Base-by-base conservation (phyloP, 805 yeast genomes). In the Lachancea mirantina region DNA sequence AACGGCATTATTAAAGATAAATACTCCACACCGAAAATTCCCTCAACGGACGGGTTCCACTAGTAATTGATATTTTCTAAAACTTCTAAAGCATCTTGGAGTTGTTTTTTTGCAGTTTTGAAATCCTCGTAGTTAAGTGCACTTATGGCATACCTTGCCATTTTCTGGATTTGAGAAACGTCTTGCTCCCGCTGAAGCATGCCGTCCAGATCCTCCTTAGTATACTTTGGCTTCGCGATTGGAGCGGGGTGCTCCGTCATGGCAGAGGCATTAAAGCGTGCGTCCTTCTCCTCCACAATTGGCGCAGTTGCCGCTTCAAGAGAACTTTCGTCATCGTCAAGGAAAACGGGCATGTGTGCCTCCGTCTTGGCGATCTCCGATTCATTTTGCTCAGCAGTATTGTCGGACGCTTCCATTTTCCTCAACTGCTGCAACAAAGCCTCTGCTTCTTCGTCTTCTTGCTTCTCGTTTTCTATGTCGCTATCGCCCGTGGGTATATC, bases 51-150 rank as follows among this genome's bases (percentile, higher is more conserved):
- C 30, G 27, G 30, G 19, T 21, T 26, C 26, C 17, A 30, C 20
- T 18, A 30, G 18, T 23, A 23, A n/a, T 20, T 23, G 8, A 33
- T 16, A 18, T 28, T 24, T 14, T 46, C 40, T 11, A 64, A 38
- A 21, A 76, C 45, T 13, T 63, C 67, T 25, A 80, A 52, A 0
- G 85, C 85, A 16, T 62, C 51, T 11, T 58, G 53, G 28, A 82
- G 56, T 49, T 82, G 84, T 22, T 60, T 62, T 26, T 75, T 73
- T 2, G 89, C 89, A 0, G 89, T 82, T 3, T 53, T 67, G 21
- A 72, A 58, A 46, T 82, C 94, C 40, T 82, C 89, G 51, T 80
- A 82, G 49, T 80, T 80, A 50, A 82, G 63, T 0, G 94, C 92
- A 36, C 85, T 77, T 5, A 80, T 74, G 2, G 87, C 89, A 52